A percentile compares a stretch with the other conserved stretches of the same genome.
Evolutionary conservation across 106 monocot genomes (phyloP).

Genomic region (Narthecium ossifragum): DNA sequence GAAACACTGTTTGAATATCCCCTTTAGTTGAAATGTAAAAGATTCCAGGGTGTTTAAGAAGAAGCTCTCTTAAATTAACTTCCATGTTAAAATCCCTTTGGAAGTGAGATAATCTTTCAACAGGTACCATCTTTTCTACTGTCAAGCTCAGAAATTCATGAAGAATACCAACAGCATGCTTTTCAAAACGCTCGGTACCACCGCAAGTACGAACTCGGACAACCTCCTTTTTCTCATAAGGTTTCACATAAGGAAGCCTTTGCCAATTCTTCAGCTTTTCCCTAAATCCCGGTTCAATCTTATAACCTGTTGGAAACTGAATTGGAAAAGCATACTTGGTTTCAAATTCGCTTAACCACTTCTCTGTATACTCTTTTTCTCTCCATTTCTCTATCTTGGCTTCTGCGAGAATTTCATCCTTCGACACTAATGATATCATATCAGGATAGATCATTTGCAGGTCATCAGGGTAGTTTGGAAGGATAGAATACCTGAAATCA

Average conservation of each 20-base stretch:
- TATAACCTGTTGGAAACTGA: conserved; percentile 74
- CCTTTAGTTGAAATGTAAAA: conserved; percentile 84
- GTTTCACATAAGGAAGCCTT: conserved; percentile 56
- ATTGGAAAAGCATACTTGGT: conserved; percentile 77
- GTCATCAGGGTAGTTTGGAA: conserved; percentile 24
- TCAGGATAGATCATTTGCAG: conserved; percentile 38
- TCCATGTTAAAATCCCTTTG: conserved; percentile 58
- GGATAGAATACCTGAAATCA: conserved; percentile 44
- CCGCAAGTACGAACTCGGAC: conserved; percentile 17
- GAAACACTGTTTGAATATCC: conserved; percentile 45
- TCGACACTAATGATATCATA: conserved; percentile 23
- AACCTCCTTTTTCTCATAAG: conserved; percentile 44
- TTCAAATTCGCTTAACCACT: conserved; percentile 71
- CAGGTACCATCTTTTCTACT: conserved; percentile 61
- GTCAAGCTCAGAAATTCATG: conserved; percentile 80
- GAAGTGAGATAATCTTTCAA: conserved; percentile 74
- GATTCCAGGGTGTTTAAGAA: conserved; percentile 79
- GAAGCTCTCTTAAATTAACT: conserved; percentile 63
- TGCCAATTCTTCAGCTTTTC: conserved; percentile 81
- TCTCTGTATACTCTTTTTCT: conserved; percentile 60
- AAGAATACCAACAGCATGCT: conserved; percentile 59
- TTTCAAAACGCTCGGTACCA: conserved; percentile 43
- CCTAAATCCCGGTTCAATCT: conserved; percentile 51
- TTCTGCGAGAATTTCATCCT: conserved; percentile 27
- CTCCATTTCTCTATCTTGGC: conserved; percentile 75